Evolutionary conservation across 345 rosid species (phyloP), one percentile per base, ranked within the genome.

Genomic region (Odontarrhena argentea): DNA sequence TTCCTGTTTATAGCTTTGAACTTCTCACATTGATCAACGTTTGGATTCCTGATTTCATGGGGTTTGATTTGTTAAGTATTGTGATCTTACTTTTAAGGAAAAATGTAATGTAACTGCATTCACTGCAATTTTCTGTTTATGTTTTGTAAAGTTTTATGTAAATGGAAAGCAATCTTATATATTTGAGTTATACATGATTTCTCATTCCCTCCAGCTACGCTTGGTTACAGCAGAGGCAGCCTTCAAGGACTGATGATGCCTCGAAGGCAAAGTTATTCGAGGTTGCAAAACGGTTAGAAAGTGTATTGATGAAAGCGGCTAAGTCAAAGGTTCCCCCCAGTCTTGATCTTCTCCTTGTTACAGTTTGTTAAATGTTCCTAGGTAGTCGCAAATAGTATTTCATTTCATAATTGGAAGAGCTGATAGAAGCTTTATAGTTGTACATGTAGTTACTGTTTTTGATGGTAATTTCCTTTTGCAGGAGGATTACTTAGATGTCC

Each of bases 401-500:
- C 53, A 50, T 59, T 69, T 28, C 55, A 6, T 40, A 5, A 34
- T 11, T 14, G 48, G 40, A n/a, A 63, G 26, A 34, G 9, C 14
- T 54, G 12, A 0, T 32, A 51, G 13, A 69, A 22, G 55, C 40
- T 52, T 43, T 45, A 35, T 41, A 9, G 25, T 44, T 44, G 30
- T 28, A 54, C 48, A 35, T 7, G 30, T 62, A 10, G 15, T 63
- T 11, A 55, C 2, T 63, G 10, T 48, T 57, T 18, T 57, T 49
- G 37, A 47, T 62, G 52, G 43, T 61, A 32, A 41, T 53, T 67
- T 67, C 5, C 54, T 61, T 68, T 44, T 60, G 68, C 69, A 94
- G 99, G 95, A 91, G 68, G 96, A 88, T 0, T 91, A 94, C 77
- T 44, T 80, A 80, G 87, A 91, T 79, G 7, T 75, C 62, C 62